Conservation (phyloP, 352 stramenopile species). For the Pythium utonaiense region DNA sequence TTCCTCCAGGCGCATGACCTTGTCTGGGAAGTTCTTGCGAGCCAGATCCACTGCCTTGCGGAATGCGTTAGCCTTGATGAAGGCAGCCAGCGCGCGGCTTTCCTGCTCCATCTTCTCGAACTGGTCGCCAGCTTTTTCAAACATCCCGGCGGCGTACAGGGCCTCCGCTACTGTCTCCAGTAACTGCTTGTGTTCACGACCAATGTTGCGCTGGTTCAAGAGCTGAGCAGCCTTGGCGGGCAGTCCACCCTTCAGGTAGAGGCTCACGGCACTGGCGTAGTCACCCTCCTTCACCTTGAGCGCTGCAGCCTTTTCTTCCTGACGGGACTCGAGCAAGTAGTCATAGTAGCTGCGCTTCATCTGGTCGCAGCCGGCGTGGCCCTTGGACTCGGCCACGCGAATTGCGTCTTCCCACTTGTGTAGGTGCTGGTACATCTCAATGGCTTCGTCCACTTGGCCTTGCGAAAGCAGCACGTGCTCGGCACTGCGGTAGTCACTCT, state of each 20-base stretch:
- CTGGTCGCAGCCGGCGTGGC: slow-evolving; percentile 64
- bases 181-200: slow-evolving; percentile 80
- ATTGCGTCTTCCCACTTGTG: slow-evolving; percentile 95
- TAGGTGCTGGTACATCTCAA: slow-evolving; percentile 94
- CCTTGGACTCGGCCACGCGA: slow-evolving; percentile 84
- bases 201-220: slow-evolving; percentile 83
- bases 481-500: slow-evolving; percentile 88
- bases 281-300: slow-evolving; percentile 92
- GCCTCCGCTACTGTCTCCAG: slow-evolving; percentile 91
- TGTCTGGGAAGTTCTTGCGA: slow-evolving; percentile 86
- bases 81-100: slow-evolving; percentile 85
- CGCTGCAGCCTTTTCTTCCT: slow-evolving; percentile 89
- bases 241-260: slow-evolving; percentile 92
- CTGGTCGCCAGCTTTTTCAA: slow-evolving; percentile 92
- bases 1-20: slow-evolving; percentile 90
- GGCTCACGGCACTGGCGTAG: slow-evolving; percentile 84
- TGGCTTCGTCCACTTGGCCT: slow-evolving; percentile 90
- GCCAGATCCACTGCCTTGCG: slow-evolving; percentile 92
- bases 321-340: slow-evolving; percentile 89
- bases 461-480: slow-evolving; percentile 91
- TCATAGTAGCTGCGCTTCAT: slow-evolving; percentile 93
- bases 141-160: slow-evolving; percentile 87
- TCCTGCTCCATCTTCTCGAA: slow-evolving; percentile 93
- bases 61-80: slow-evolving; percentile 92
- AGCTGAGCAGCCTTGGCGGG: slow-evolving; percentile 88